Base-by-base conservation (phyloP, 2,329 filamentous ascomycete genomes). In the Sporothrix phasma region DNA sequence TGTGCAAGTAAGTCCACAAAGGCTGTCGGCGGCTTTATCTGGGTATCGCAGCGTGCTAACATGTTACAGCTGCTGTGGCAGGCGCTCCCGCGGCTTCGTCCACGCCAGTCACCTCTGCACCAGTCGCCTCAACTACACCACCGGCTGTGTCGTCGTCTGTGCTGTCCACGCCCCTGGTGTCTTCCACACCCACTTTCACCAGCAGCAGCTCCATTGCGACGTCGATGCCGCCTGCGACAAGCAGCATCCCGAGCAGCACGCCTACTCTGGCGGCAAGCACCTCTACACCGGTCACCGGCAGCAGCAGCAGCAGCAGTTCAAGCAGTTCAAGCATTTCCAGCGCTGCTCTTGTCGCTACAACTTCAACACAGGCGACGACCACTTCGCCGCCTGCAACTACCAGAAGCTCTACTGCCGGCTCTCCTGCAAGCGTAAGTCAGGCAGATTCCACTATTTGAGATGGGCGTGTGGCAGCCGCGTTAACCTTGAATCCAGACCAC, bases 1-100 rank as follows among this genome's bases (percentile, higher is more conserved):
- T 70, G 69, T 54, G 66, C 64, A 31, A 67, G 69, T 70, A 67
- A 47, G 69, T 66, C 17, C 3, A 34, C 13, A 24, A 1, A 13
- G 8, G 22, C 8, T n/a, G 3, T 5, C 11, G 3, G 6, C n/a
- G 17, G 17, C 24, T 39, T 4, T 15, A 17, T 15, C 8, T 15
- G 7, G 17, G 31, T 22, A 10, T 45, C 17, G 17, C 22, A 37
- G 51, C 53, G 22, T 17, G 24, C 54, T 56, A 56, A 65, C 61
- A 41, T 5, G 3, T 4, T 15, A 39, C 46, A 49, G 65, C 49
- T 49, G 60, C 61, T 11, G 51, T 31, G 2, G 54, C 45, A 10
- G 31, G 56, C n/a, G 8, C 66, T n/a, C n/a, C 66, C 8, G 3
- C 53, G 11, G 43, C 58, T 7, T 22, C 62, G 5, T 47, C 41